Evolutionary conservation across 2,329 filamentous ascomycete genomes (phyloP), one percentile per base, ranked within the genome.

Genomic region (Aspergillus quadricinctus): DNA sequence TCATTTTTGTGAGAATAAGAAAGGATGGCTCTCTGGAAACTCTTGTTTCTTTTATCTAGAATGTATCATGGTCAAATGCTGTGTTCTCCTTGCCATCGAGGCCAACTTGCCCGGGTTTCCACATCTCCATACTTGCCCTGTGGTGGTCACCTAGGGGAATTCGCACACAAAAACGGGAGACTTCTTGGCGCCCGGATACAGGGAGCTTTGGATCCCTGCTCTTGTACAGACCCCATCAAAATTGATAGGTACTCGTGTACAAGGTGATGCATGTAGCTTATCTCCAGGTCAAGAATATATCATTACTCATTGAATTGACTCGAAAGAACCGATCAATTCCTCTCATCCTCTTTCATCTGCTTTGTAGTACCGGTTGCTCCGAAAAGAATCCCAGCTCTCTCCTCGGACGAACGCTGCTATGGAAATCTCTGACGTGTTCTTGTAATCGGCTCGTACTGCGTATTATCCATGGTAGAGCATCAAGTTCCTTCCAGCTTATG

Each of bases 171-270:
- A 62, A 65, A 56, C 59, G 58, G 63, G 58, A 61, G 56, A 27
- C 43, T 57, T 52, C 62, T 66, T 66, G 64, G 64, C 64, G 53
- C 27, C 61, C 63, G 64, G 64, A 62, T 64, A 28, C 45, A 53
- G 49, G 57, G 50, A 60, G 50, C 52, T 50, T 46, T 35, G 43
- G 37, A 56, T 48, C 50, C 51, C 50, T 19, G 11, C 25, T 25
- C 27, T 17, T 23, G 40, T 23, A 23, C 46, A 49, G 25, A 23
- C 23, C 19, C 48, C 48, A 49, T 49, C 48, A 49, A 49, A 29
- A 27, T 46, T 17, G 31, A 37, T 37, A 37, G 31, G 17, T 37
- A 37, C 31, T 37, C 31, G 14, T 37, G 17, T 37, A 17, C 14
- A 17, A 5, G 1, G 5, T 37, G 14, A 37, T 37, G 31, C 14